Base-by-base conservation (phyloP, 2,329 filamentous ascomycete species). In the Amylocarpus encephaloides region DNA sequence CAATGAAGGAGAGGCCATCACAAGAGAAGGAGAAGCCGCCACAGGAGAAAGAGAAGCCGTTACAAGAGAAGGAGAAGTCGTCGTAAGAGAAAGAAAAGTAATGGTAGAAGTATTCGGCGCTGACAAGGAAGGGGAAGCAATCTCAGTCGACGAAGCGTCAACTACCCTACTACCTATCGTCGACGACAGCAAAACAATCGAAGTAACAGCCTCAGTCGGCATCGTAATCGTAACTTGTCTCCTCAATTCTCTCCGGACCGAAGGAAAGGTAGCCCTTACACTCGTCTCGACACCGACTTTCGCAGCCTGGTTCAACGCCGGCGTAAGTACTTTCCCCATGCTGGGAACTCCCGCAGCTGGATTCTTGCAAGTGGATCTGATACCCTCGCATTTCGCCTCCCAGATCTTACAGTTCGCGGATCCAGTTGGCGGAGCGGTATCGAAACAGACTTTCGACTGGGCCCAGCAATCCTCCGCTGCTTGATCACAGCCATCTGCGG, bases 391-490 rank as follows among this genome's bases (percentile, higher is more conserved):
- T 68, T 83, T 84, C 11, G 67, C 63, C 61, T 80, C 75, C 80
- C 80, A 88, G 32, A 76, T 68, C 43, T 73, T 66, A 67, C 86
- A 90, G 56, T 78, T 77, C 1, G 66, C 67, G 54, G 69, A 67
- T 1, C 85, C 85, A 1, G 80, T 81, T 1, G 82, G 77, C 11
- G 77, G 78, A 2, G 78, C 74, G 5, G 68, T 65, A 40, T 71
- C 65, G 68, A 78, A 88, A 72, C 86, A 89, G n/a, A 58, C 62
- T 2, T 74, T 66, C 29, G 69, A 67, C 68, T 88, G 82, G 22
- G 66, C 63, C 72, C 74, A 88, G 73, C 82, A 84, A 43, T 71
- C 64, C 34, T 70, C 66, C 10, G 73, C 73, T 2, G 74, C 69
- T 47, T 56, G 72, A 79, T 80, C 87, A 71, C 85, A 88, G 12